Base-by-base conservation (phyloP, 495 filamentous ascomycete genomes). In the Bombardia bombarda region DNA sequence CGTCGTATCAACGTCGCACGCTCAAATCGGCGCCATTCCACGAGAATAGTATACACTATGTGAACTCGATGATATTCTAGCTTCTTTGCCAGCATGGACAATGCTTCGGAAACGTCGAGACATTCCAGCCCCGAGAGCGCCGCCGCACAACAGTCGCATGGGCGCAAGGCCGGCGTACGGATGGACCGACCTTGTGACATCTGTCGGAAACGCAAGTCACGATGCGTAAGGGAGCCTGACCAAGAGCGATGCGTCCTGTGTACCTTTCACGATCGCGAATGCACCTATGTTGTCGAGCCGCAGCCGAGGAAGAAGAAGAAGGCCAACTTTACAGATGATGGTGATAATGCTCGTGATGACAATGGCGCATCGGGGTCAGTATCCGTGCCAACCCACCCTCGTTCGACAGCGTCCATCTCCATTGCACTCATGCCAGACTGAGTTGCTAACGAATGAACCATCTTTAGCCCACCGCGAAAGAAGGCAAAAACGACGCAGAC, bases 141-240 rank as follows among this genome's bases (percentile, higher is more conserved):
- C 18, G 40, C 40, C 7, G 9, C 28, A 9, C 41, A 49, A n/a
- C 28, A 39, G 5, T 8, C 28, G 12, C 41, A 49, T 7, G 18
- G 37, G 10, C 45, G 38, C 22, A 47, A 41, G 30, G n/a, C n/a
- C n/a, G 39, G 38, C 21, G 22, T 42, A 12, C 55, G 56, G 30
- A 24, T 47, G 36, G 53, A 56, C 23, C 47, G 53, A n/a, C 57
- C 57, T 10, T 60, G 57, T 62, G 86, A 90, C 69, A 82, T 82
- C 38, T 90, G 86, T 63, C 72, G 87, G 34, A 78, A 77, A 58
- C 69, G 86, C 55, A 88, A 88, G 63, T 84, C 79, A 53, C 76
- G 82, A 34, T 90, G 86, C 62, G 86, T 84, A 17, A 84, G 86
- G 63, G 82, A 86, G 51, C 56, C 61, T 7, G 67, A 61, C 21